Percentiles rank a stretch among this genome's conserved stretches.
Evolutionary conservation across 1,139 yeast species (phyloP).

Genomic region (Suhomyces ambrosiae): DNA sequence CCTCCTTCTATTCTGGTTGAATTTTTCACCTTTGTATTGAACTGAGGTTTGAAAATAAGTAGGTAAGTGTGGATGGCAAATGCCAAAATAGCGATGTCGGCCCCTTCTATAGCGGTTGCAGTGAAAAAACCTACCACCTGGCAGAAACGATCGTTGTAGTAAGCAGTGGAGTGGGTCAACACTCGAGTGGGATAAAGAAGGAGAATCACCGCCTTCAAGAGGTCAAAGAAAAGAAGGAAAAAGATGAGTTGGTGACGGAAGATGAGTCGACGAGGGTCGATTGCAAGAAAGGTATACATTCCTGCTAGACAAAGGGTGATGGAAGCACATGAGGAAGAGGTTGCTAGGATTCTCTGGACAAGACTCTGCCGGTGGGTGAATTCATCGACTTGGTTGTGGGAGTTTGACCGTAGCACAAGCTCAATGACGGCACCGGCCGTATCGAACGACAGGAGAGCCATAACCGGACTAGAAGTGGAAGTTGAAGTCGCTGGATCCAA

Average conservation of each 20-base stretch:
- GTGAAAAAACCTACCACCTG: conserved; percentile 85
- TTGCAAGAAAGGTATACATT: conserved; percentile 56
- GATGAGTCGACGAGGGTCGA: conserved; percentile 61
- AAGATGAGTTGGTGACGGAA: conserved; percentile 75
- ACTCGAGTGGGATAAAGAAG: conserved; percentile 72
- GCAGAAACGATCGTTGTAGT: conserved; percentile 58
- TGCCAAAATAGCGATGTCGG: conserved; percentile 79
- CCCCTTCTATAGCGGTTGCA: conserved; percentile 81
- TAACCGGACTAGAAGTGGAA: too few species aligned
- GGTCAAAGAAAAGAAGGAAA: conserved; percentile 68
- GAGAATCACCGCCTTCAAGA: conserved; percentile 70
- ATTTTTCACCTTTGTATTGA: conserved; percentile 48
- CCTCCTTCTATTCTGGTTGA: conserved; percentile 69
- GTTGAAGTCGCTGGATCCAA: too few species aligned
- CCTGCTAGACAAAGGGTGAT: conserved; percentile 56
- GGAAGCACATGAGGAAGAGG: conserved; percentile 60
- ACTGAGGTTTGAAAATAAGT: conserved; percentile 63
- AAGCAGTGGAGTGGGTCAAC: conserved; percentile 49
- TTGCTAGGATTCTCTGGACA: conserved; percentile 53
- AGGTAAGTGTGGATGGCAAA: conserved; percentile 84
- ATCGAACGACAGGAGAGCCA: neutral
- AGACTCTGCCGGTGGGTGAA: conserved; percentile 30
- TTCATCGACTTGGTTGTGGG: conserved; percentile 25
- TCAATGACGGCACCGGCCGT: neutral
- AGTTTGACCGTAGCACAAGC: conserved; percentile 5